Base-by-base conservation (phyloP, 331 rosid genomes). In the Cydonia oblonga region DNA sequence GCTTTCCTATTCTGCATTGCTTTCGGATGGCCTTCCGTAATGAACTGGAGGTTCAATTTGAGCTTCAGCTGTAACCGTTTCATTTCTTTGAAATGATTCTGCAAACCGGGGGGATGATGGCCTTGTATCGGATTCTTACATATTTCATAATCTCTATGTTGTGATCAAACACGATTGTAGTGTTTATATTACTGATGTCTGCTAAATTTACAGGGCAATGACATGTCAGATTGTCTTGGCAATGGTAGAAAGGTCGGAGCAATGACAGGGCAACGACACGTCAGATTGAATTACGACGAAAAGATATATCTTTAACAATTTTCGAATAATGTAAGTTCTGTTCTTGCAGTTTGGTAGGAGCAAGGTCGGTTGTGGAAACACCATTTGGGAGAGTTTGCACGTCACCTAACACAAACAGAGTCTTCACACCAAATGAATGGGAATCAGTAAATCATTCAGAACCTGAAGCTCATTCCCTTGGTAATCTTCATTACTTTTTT, bases 381-480 rank as follows among this genome's bases (percentile, higher is more conserved):
- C 68, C 9, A 66, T 68, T 65, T 58, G 68, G 63, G 80, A 65
- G 42, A 33, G 78, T 64, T 65, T 76, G 83, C 64, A 51, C 11
- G 61, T 73, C 82, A 87, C 96, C 89, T 85, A 83, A 82, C 86
- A 54, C 89, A 85, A 83, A 79, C 86, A 66, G 79, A 76, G 66
- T 60, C 69, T 74, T 82, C 95, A 89, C 91, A 83, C 92, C 25
- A 74, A 80, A 25, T 26, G 84, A 76, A 85, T 89, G 96, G 79
- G 72, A 80, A 69, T 56, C 35, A 30, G 68, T 49, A 76, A 84
- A 38, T 76, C 61, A 35, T 78, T 71, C 33, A 13, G 29, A 35
- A 83, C 85, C 87, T 51, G 20, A 82, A 71, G 6, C 68, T 44
- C 88, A 84, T 77, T 77, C 85, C 84, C 86, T 83, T 86, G 74